Evolutionary conservation across 805 yeast species (phyloP), one percentile per base, ranked within the genome.

Genomic region (Ogataea corticis): DNA sequence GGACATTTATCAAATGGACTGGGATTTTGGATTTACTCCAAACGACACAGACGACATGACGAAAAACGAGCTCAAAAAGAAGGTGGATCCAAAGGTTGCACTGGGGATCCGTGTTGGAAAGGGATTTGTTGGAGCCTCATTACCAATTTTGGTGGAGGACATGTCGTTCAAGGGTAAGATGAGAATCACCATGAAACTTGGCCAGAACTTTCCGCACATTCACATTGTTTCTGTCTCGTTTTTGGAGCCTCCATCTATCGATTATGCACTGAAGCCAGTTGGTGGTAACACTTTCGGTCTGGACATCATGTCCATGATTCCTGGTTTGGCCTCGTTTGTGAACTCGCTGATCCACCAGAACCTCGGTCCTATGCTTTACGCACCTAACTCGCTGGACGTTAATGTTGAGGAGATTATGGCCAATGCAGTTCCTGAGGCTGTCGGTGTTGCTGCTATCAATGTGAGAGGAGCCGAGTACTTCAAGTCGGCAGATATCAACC

Each of bases 271-370:
- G 71, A 87, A 87, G 62, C 96, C 96, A 9, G 85, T 87, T 42
- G 94, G 94, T 63, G 94, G 95, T 68, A 92, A 87, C 62, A 83
- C 91, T n/a, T 75, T 87, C 49, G 96, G 96, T 50, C 60, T 87
- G 35, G 96, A 87, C 68, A 78, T 87, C 55, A 87, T 87, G 95
- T 82, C 91, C 2, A 74, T 86, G 55, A 76, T 87, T 52, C 96
- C 96, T 3, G 94, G 94, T 50, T 77, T 87, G 59, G 76, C 87
- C 18, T 71, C 81, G 2, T 82, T 86, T 58, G 90, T 87, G 43
- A 85, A 83, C 51, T 73, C 76, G 17, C 72, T 83, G 62, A 80
- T 87, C 59, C 85, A 87, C 64, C 68, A 86, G 39, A 83, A 70
- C 53, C 80, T 82, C 57, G 82, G 86, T 34, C 94, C 92, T 34